Percentiles rank a stretch among this genome's conserved stretches.
phyloP scores from a whole-genome alignment of 768 basidiomycete genomes.

The Suillus sp. region DNA sequence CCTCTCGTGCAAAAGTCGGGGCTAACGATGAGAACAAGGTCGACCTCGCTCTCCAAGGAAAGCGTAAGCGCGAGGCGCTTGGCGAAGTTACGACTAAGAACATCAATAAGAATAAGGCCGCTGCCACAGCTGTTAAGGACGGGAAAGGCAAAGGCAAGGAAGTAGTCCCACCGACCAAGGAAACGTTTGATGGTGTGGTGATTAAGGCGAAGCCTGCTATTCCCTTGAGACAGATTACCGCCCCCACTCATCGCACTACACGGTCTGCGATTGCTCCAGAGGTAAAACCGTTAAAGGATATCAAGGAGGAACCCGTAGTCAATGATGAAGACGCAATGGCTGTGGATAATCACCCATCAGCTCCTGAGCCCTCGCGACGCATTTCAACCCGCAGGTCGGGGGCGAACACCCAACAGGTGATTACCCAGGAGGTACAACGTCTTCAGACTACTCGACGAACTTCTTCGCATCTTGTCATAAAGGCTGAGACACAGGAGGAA shows the following conservation, averaged over 20 bases:
- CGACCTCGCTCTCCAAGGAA: constrained; percentile 53
- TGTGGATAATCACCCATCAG: constrained; percentile 45
- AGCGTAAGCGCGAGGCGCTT: constrained; percentile 76
- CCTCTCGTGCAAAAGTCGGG: constrained; percentile 36
- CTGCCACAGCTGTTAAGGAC: constrained; percentile 40
- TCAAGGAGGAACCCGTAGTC: constrained; percentile 36
- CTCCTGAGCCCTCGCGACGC: constrained; percentile 16
- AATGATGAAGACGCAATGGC: constrained; percentile 55
- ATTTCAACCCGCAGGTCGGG: constrained; percentile 35
- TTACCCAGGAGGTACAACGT: constrained; percentile 33
- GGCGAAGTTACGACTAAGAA: constrained; percentile 70
- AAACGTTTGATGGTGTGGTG: constrained; percentile 65
- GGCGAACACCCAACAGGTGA: constrained; percentile 19
- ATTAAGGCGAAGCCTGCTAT: constrained; percentile 50
- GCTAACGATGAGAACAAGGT: constrained; percentile 41
- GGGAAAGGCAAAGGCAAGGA: constrained; percentile 60
- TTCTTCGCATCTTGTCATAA: constrained; percentile 33
- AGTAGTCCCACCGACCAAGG: constrained; percentile 39
- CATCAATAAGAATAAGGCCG: constrained; percentile 39
- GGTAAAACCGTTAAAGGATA: constrained; percentile 33
- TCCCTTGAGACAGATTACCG: constrained; percentile 51
- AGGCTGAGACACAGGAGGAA: constrained; percentile 45
- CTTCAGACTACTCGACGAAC: constrained; percentile 33
- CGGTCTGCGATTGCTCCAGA: constrained; percentile 30
- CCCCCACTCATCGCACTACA: constrained; percentile 40